phyloP scores from a whole-genome alignment of 495 filamentous ascomycete species.

The Neurospora sp. region DNA sequence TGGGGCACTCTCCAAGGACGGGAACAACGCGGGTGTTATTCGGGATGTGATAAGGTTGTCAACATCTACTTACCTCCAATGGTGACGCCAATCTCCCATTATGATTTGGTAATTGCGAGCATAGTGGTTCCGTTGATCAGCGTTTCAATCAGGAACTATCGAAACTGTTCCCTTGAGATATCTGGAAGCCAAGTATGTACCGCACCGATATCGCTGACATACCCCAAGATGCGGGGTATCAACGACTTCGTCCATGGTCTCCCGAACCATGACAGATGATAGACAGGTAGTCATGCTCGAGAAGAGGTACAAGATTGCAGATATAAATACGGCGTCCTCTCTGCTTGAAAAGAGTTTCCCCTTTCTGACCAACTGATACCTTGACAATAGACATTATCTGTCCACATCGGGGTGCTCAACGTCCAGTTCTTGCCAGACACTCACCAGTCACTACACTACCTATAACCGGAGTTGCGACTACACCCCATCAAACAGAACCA shows the following conservation, averaged over 20 bases:
- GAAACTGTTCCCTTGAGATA: background rate
- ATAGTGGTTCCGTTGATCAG: background rate
- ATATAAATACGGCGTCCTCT: background rate
- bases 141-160: background rate
- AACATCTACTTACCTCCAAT: background rate
- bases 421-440: background rate
- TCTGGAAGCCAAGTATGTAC: background rate
- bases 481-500: background rate
- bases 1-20: background rate
- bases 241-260: background rate
- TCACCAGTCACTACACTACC: background rate
- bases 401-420: background rate
- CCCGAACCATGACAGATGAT: background rate
- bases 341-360: background rate
- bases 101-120: background rate
- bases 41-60: background rate
- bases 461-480: background rate
- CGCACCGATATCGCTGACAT: background rate
- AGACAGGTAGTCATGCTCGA: background rate
- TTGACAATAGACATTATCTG: background rate
- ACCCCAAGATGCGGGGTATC: background rate
- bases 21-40: background rate
- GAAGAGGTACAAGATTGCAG: background rate
- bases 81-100: background rate
- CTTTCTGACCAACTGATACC: background rate